Conservation (phyloP, 352 stramenopile species). For the Phytophthora colocasiae region DNA sequence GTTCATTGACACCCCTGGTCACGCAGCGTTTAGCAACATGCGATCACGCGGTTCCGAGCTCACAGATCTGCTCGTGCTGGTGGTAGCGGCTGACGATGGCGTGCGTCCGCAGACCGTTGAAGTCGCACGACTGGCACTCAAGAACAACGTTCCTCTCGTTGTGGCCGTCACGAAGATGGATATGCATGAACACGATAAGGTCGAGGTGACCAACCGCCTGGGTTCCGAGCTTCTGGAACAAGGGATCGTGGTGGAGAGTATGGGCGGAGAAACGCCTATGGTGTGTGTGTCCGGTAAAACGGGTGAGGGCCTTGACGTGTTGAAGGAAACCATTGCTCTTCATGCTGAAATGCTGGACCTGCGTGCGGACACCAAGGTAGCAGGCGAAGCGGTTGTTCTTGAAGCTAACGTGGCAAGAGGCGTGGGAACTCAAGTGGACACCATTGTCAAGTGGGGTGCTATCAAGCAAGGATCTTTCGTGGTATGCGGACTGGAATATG, state of each 20-base stretch:
- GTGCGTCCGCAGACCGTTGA: conserved; percentile 98
- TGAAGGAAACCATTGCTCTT: conserved; percentile 97
- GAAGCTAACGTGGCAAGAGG: conserved; percentile 96
- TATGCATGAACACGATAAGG: conserved; percentile 81
- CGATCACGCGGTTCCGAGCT: conserved; percentile 95
- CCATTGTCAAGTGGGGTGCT: conserved; percentile 98
- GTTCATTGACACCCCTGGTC: conserved; percentile 99
- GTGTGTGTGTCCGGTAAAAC: conserved; percentile 97
- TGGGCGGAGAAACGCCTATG: conserved; percentile 94
- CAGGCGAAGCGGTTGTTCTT: conserved; percentile 95
- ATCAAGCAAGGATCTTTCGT: conserved; percentile 95
- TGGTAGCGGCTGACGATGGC: conserved; percentile 98
- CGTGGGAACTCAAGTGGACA: conserved; percentile 95
- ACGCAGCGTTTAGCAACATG: conserved; percentile 99
- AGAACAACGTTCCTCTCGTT: conserved; percentile 96
- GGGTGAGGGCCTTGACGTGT: conserved; percentile 93
- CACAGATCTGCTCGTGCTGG: conserved; percentile 98
- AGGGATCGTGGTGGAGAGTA: conserved; percentile 94
- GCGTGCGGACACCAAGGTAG: conserved; percentile 88
- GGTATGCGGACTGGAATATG: conserved; percentile 95
- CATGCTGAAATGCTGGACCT: conserved; percentile 97
- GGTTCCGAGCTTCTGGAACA: conserved; percentile 92
- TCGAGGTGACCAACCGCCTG: conserved; percentile 73
- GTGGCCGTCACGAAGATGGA: conserved; percentile 99
- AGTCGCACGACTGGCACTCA: conserved; percentile 93